Base-by-base conservation (phyloP, 1,284 basidiomycete species). In the Melampsora americana region DNA sequence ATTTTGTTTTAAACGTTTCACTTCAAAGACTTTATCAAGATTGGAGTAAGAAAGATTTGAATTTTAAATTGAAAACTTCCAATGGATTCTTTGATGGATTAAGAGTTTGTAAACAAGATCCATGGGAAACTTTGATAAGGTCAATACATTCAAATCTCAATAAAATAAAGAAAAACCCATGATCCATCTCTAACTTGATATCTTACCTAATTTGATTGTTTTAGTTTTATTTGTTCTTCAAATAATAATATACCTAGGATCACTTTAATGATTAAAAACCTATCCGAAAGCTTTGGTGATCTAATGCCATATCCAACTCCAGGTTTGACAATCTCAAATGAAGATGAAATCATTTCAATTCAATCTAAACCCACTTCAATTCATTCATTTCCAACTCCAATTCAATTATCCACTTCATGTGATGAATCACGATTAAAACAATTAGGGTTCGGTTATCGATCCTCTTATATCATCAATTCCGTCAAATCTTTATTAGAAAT, bases 201-300 rank as follows among this genome's bases (percentile, higher is more conserved):
- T n/a, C 16, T n/a, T 12, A 12, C 14, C n/a, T 20, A n/a, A n/a
- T n/a, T n/a, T n/a, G n/a, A n/a, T n/a, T n/a, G n/a, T n/a, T n/a
- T n/a, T 78, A 95, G 94, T 11, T 99, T 99, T 84, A 97, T 99
- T 79, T 99, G 95, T 81, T 97, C 94, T 20, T 93, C 94, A 0
- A 99, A 98, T 81, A 99, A 99, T 83, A 95, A 99, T 80, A 99
- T 97, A 68, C 84, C 88, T 1, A 89, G 94, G 0, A 97, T 96
- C 81, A 91, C 92, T 5, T 90, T 90, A 77, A 93, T 97, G 89
- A 88, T 96, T 48, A 90, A 90, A 44, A 78, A 79, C n/a, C 67
- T 82, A 7, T 80, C 79, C 56, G 68, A 77, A 11, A 44, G 78
- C 0, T 80, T 80, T 59, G 81, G 81, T 28, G 18, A 64, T 5